phyloP scores from a whole-genome alignment of 768 basidiomycete genomes.

The Harrya chromipes region DNA sequence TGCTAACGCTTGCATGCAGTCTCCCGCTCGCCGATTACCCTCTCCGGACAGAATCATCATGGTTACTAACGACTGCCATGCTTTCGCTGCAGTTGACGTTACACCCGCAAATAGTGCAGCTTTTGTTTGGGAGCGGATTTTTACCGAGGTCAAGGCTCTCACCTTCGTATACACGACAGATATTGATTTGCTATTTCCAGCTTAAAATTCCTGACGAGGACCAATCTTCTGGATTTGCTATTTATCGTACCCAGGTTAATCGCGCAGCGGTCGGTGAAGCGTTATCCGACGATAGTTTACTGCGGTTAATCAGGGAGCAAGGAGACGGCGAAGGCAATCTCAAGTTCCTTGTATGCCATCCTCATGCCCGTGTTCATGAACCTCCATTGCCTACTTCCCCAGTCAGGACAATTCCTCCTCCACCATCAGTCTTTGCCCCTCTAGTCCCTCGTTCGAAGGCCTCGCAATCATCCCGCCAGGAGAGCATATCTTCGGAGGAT shows the following conservation, averaged over 20 bases:
- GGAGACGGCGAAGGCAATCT: conserved; percentile 80
- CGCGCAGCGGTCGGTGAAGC: conserved; percentile 72
- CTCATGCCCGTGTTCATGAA: conserved; percentile 59
- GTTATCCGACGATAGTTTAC: conserved; percentile 64
- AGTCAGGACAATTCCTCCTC: conserved; percentile 47
- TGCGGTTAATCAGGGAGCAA: conserved; percentile 64
- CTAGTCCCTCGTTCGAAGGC: conserved; percentile 45
- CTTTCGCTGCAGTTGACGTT: conserved; percentile 70
- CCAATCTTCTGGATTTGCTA: conserved; percentile 59
- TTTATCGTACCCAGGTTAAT: conserved; percentile 88
- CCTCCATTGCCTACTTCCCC: conserved; percentile 38
- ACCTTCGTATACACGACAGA: not conserved
- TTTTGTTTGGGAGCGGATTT: conserved; percentile 77
- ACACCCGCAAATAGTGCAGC: conserved; percentile 60
- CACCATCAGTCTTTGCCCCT: conserved; percentile 47
- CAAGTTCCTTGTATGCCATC: conserved; percentile 78
- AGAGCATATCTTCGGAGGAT: conserved; percentile 66
- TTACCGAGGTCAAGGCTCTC: conserved; percentile 58
- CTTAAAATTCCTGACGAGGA: conserved; percentile 84
- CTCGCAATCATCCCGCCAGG: conserved; percentile 58
- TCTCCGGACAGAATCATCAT: conserved; percentile 45
- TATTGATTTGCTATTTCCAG: conserved; percentile 35
- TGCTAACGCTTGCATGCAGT: conserved; percentile 20
- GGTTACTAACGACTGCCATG: conserved; percentile 76
- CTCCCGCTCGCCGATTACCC: conserved; percentile 30